Conservation (phyloP, 2,329 filamentous ascomycete species). For the Pezicula neosporulosa region DNA sequence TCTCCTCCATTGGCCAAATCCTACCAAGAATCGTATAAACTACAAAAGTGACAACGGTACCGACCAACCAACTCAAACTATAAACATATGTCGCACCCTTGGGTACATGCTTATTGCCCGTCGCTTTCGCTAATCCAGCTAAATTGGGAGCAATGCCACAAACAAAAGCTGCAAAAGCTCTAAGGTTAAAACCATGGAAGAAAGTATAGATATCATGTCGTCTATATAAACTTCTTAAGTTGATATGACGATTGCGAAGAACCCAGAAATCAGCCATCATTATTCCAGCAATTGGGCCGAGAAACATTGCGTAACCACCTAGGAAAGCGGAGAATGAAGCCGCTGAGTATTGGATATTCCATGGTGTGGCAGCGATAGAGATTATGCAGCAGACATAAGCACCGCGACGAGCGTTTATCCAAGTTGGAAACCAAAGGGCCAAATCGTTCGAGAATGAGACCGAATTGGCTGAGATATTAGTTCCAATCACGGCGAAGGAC, state of each 20-base stretch:
- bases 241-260: slow-evolving; percentile 27
- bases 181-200: slow-evolving; percentile 15
- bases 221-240: slow-evolving; percentile 28
- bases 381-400: slow-evolving; percentile 39
- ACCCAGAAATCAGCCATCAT: slow-evolving; percentile 32
- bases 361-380: slow-evolving; percentile 40
- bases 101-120: slow-evolving; percentile 12
- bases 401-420: slow-evolving; percentile 45
- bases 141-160: slow-evolving; percentile 17
- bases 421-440: slow-evolving; percentile 44
- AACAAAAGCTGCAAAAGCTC: slow-evolving; percentile 16
- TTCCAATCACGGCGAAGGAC: slow-evolving; percentile 27
- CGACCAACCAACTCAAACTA: slow-evolving; percentile 20
- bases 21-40: slow-evolving; percentile 11
- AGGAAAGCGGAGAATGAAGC: slow-evolving; percentile 26
- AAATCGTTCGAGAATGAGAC: slow-evolving; percentile 31
- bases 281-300: slow-evolving; percentile 33
- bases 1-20: slow-evolving; percentile 17
- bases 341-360: slow-evolving; percentile 38
- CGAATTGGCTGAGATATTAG: slow-evolving; percentile 37
- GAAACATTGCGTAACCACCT: slow-evolving; percentile 30
- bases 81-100: slow-evolving; percentile 18
- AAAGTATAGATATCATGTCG: slow-evolving; percentile 19
- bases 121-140: slow-evolving; percentile 17
- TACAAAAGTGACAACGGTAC: slow-evolving; percentile 15